phyloP scores from a whole-genome alignment of 2,329 filamentous ascomycete species.

The Sporothrix schenckii region DNA sequence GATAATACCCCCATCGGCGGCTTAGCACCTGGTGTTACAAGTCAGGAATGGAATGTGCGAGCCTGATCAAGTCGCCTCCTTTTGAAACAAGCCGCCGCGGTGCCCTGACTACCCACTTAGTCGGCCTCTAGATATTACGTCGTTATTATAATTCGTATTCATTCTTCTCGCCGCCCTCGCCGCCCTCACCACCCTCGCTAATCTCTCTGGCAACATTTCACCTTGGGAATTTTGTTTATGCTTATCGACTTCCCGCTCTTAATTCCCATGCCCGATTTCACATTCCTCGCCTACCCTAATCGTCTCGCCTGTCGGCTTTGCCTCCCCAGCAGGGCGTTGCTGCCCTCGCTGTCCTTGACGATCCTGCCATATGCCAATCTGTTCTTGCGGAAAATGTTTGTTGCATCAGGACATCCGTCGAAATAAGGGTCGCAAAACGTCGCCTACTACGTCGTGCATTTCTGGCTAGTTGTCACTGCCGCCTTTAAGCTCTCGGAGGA shows the following conservation, averaged over 20 bases:
- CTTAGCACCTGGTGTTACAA: background rate
- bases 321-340: background rate
- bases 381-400: no score
- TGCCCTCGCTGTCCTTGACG: background rate
- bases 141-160: no score
- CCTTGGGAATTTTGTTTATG: background rate
- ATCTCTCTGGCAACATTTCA: no score
- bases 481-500: background rate
- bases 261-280: background rate
- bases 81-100: background rate
- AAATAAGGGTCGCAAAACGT: background rate
- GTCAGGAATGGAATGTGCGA: background rate
- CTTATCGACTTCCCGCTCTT: background rate
- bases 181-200: background rate
- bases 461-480: background rate
- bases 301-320: background rate
- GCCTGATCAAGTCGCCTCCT: background rate
- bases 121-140: background rate
- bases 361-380: background rate
- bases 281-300: slow-evolving; percentile 10
- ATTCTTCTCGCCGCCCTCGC: background rate
- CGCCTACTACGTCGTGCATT: background rate
- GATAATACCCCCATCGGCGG: background rate
- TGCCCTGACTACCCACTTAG: background rate
- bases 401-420: background rate